These are phyloP conservation scores for Diutina neorugosa DNA, from an alignment of 1,139 yeast genomes.

Conservation along the genomic window DNA sequence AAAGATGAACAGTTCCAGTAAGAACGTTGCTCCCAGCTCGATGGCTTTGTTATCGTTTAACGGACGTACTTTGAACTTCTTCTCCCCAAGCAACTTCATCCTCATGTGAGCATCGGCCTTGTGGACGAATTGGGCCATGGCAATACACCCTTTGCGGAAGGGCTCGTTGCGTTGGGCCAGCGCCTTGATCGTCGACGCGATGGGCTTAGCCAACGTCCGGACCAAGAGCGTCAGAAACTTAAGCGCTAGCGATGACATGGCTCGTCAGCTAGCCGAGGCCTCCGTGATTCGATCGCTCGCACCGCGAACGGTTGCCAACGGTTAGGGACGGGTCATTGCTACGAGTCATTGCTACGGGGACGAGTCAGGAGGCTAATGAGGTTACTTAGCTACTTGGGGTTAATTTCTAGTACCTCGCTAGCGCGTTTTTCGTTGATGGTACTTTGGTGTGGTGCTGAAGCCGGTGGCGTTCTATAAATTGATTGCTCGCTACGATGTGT, in stretches of 20 bases:
- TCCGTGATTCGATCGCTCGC: not conserved
- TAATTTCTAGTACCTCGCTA: too few species aligned
- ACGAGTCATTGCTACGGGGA: too few species aligned
- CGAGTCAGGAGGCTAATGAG: too few species aligned
- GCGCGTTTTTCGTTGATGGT: too few species aligned
- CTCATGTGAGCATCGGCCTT: slow-evolving; percentile 52
- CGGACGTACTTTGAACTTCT: slow-evolving; percentile 52
- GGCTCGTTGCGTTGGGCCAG: slow-evolving; percentile 68
- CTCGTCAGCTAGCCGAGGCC: not conserved
- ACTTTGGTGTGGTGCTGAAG: too few species aligned
- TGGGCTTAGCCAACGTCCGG: slow-evolving; percentile 73
- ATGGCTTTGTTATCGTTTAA: slow-evolving; percentile 77
- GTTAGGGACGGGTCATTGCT: not conserved
- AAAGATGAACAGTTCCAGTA: slow-evolving; percentile 70
- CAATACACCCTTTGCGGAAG: slow-evolving; percentile 52
- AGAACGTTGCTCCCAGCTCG: slow-evolving; percentile 70
- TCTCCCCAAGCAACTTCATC: slow-evolving; percentile 52
- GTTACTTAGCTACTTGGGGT: too few species aligned
- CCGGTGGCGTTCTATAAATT: too few species aligned
- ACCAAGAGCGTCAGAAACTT: slow-evolving; percentile 66
- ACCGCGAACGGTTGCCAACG: not conserved
- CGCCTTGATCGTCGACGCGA: slow-evolving; percentile 58
- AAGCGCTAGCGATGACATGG: slow-evolving; percentile 33
- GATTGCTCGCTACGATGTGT: not conserved
- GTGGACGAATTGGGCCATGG: slow-evolving; percentile 66